Percentiles rank a stretch among this genome's conserved stretches.
Evolutionary conservation across 2,329 filamentous ascomycete species (phyloP).

Genomic region (Cladosporium halotolerans): DNA sequence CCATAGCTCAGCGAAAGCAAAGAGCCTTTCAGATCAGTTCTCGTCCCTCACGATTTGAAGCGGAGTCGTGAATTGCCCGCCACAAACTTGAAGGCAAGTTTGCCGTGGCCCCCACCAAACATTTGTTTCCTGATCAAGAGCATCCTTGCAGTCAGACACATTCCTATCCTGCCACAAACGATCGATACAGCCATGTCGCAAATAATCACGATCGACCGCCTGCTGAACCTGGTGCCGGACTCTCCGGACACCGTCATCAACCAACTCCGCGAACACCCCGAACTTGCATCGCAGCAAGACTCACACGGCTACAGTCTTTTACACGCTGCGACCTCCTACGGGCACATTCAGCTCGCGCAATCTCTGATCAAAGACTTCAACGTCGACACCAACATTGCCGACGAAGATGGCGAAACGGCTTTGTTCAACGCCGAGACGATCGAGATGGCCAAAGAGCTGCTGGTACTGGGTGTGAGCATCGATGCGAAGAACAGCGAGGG

Average conservation of each 20-base stretch:
- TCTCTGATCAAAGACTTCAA: constrained; percentile 67
- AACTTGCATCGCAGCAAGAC: constrained; percentile 75
- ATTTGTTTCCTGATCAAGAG: neutral
- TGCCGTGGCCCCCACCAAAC: neutral
- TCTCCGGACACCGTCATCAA: constrained; percentile 66
- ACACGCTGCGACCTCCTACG: constrained; percentile 90
- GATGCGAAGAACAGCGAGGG: constrained; percentile 64
- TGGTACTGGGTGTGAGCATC: constrained; percentile 70
- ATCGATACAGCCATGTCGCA: constrained; percentile 22
- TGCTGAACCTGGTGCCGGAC: constrained; percentile 64
- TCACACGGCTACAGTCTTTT: constrained; percentile 89
- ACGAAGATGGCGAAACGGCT: constrained; percentile 92
- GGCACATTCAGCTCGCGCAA: constrained; percentile 73
- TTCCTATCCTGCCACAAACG: no score
- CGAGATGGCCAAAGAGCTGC: constrained; percentile 68
- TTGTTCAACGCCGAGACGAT: constrained; percentile 84
- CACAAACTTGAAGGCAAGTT: no score
- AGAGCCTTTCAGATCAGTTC: no score
- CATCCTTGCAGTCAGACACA: neutral
- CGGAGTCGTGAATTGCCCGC: no score
- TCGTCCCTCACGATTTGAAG: no score
- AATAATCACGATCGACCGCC: constrained; percentile 37
- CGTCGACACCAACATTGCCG: constrained; percentile 72
- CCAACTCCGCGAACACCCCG: constrained; percentile 66
- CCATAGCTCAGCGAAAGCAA: no score